Percentiles rank a stretch among this genome's conserved stretches.
Evolutionary conservation across 768 basidiomycete species (phyloP).

Genomic region (Pilatotrama ljubarskyi): DNA sequence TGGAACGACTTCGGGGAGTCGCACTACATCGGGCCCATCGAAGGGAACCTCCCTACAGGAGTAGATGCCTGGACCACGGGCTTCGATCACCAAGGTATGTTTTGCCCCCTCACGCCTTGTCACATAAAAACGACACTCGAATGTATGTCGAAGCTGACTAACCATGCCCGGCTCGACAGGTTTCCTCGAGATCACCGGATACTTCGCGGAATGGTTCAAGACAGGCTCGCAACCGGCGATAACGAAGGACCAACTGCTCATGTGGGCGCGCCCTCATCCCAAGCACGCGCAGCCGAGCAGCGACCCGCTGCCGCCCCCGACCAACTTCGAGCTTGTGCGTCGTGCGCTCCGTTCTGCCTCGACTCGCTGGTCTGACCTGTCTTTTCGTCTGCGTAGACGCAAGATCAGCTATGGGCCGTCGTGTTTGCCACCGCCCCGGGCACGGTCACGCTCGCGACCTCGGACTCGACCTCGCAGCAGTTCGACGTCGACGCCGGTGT

Average conservation of each 20-base stretch:
- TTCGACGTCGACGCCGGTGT: constrained; percentile 50
- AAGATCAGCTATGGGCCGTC: constrained; percentile 67
- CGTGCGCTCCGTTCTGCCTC: background rate
- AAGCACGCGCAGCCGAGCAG: constrained; percentile 40
- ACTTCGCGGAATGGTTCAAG: constrained; percentile 61
- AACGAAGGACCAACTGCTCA: constrained; percentile 42
- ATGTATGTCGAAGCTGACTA: constrained; percentile 25
- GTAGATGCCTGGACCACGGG: constrained; percentile 40
- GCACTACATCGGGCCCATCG: constrained; percentile 66
- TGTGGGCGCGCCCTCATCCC: constrained; percentile 66
- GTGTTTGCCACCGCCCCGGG: constrained; percentile 56
- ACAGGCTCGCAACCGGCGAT: constrained; percentile 61
- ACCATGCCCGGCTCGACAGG: constrained; percentile 32
- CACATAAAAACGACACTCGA: too few relatives aligned
- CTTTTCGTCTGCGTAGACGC: constrained; percentile 11
- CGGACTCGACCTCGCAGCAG: constrained; percentile 38
- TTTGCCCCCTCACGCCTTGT: constrained; percentile 23
- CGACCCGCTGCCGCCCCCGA: constrained; percentile 49
- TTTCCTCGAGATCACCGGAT: constrained; percentile 58
- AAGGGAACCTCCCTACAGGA: constrained; percentile 36
- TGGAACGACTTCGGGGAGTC: constrained; percentile 83
- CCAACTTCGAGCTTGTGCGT: constrained; percentile 53
- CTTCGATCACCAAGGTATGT: constrained; percentile 37
- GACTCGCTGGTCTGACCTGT: background rate
- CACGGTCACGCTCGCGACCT: constrained; percentile 51